These are phyloP conservation scores for Sarocladiaceae sp. DNA, from an alignment of 2,329 filamentous ascomycete genomes.

Conservation along the genomic window DNA sequence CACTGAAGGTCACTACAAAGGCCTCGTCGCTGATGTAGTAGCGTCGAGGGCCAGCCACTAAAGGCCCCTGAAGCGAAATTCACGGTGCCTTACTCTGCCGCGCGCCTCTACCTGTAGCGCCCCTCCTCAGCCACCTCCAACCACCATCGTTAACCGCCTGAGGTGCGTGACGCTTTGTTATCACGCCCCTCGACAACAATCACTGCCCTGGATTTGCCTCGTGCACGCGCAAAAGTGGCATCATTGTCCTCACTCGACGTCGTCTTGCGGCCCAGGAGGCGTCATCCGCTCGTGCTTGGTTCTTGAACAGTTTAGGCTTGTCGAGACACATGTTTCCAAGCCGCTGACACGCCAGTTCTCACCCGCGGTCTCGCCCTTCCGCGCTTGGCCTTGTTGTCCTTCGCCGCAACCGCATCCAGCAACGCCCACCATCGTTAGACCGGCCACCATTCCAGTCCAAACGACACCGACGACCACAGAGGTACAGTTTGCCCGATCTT, in stretches of 20 bases:
- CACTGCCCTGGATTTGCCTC: not conserved
- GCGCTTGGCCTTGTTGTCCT: conserved; percentile 3
- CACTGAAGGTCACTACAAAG: no score
- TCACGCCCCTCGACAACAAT: conserved; percentile 9
- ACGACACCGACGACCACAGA: conserved; percentile 4
- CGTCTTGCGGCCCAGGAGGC: no score
- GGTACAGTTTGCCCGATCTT: conserved; percentile 1
- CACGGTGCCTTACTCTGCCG: not conserved
- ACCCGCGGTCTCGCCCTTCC: conserved; percentile 2
- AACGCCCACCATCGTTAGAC: not conserved
- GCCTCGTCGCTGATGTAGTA: no score
- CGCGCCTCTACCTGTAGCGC: conserved; percentile 2
- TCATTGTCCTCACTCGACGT: not conserved
- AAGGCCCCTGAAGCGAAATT: no score
- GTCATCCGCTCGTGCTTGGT: no score
- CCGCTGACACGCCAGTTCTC: not conserved
- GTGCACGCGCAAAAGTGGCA: conserved; percentile 3
- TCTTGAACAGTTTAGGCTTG: no score
- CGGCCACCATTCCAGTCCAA: conserved; percentile 7
- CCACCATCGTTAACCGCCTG: not conserved
- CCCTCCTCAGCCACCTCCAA: no score
- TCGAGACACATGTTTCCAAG: not conserved
- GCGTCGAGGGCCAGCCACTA: no score
- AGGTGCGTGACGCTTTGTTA: conserved; percentile 7
- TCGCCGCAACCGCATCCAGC: conserved; percentile 2